Percentiles rank a stretch among this genome's conserved stretches.
Conservation (phyloP, 192 early-diverging fungal genomes). For the Coemansia sp. region DNA sequence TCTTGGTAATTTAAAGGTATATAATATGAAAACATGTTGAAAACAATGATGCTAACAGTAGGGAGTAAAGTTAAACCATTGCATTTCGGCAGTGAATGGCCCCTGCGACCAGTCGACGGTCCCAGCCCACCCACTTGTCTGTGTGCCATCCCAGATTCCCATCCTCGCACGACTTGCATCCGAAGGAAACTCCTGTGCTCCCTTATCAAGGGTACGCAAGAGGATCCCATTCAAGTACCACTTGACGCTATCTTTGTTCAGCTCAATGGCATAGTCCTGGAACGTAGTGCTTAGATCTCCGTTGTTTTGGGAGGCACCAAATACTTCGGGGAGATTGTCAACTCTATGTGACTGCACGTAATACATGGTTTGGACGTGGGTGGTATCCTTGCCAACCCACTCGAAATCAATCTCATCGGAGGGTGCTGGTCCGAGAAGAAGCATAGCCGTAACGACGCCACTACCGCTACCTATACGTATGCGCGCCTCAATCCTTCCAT, state of each 20-base stretch:
- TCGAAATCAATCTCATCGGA: constrained; percentile 67
- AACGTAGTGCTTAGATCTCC: constrained; percentile 46
- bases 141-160: constrained; percentile 56
- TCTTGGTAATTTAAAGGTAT: too few relatives aligned
- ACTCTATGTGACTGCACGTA: constrained; percentile 52
- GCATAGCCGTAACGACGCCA: constrained; percentile 56
- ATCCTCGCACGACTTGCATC: constrained; percentile 31
- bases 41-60: constrained; percentile 15
- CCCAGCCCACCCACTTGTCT: constrained; percentile 51
- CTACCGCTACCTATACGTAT: constrained; percentile 40
- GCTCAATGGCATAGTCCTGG: constrained; percentile 64
- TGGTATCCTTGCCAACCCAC: constrained; percentile 59
- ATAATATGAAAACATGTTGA: too few relatives aligned
- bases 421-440: constrained; percentile 48
- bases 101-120: constrained; percentile 45
- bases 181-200: constrained; percentile 25
- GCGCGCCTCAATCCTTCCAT: constrained; percentile 37
- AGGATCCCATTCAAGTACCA: constrained; percentile 59
- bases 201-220: constrained; percentile 11
- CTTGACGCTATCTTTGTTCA: constrained; percentile 54
- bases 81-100: constrained; percentile 41
- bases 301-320: constrained; percentile 25
- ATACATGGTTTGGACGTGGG: constrained; percentile 56
- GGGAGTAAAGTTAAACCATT: constrained; percentile 33
- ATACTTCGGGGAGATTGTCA: constrained; percentile 23